Base-by-base conservation (phyloP, 768 basidiomycete species). In the Pseudohyphozyma bogoriensis region DNA sequence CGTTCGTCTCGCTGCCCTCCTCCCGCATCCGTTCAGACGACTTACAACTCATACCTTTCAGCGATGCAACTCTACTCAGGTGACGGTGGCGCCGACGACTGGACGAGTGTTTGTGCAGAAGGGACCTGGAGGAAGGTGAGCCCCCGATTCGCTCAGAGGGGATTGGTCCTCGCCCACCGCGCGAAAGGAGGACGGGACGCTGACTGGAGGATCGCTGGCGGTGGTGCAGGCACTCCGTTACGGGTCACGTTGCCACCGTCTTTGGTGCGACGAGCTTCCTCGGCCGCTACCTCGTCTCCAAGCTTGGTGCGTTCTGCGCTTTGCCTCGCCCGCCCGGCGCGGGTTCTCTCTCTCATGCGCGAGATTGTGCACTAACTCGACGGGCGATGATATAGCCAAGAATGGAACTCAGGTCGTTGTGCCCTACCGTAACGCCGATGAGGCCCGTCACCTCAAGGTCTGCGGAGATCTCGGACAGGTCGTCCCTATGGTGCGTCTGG, bases 381-480 rank as follows among this genome's bases (percentile, higher is more conserved):
- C 44, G n/a, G n/a, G n/a, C n/a, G n/a, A n/a, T n/a, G n/a, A 31
- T 26, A 46, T 72, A 88, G 93, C 88, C 62, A 89, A 88, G 76
- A 78, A 82, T 72, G 93, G 93, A 22, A 90, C 89, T 8, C 90
- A 92, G 71, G 91, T 96, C 61, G 80, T 97, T 71, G 79, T 95
- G 52, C 93, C 93, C 10, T 96, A 93, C 77, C 83, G 95, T 46
- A 90, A 96, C 66, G 87, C 89, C 72, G 90, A 97, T 71, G 86
- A 90, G 72, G 89, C 85, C 69, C 80, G 93, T 61, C 82, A 87
- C 70, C 77, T 99, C 71, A 86, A 85, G 75, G 87, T 87, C 16
- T 92, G 86, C 84, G 95, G 93, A 45, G 95, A 99, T 77, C 78
- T 97, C 56, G 95, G 95, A 11, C 91, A 93, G 77, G 86, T 99